A percentile compares a stretch with the other conserved stretches of the same genome.
phyloP scores from a whole-genome alignment of 2,329 filamentous ascomycete genomes.

The Cladosporium sp. region DNA sequence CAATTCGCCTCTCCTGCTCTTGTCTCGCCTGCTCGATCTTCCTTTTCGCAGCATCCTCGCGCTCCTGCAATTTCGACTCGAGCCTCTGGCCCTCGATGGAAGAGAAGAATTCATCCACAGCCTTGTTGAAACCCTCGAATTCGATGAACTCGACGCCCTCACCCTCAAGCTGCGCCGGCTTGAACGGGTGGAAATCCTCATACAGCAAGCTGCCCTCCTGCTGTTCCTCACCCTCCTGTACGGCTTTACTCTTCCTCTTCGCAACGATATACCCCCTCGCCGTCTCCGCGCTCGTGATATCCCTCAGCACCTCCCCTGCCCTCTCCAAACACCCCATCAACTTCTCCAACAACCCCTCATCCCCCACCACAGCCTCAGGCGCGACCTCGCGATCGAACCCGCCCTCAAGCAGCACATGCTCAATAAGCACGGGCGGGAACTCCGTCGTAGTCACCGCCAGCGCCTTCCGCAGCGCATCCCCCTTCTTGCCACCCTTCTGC shows the following conservation, averaged over 20 bases:
- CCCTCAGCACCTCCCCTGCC: constrained; percentile 67
- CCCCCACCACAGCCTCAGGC: constrained; percentile 68
- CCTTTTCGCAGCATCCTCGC: constrained; percentile 75
- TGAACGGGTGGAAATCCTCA: constrained; percentile 93
- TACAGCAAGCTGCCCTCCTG: constrained; percentile 62
- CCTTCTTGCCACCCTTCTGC: constrained; percentile 66
- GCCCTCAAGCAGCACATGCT: constrained; percentile 74
- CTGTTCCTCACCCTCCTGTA: constrained; percentile 37
- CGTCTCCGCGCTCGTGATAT: constrained; percentile 64
- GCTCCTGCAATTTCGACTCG: constrained; percentile 77
- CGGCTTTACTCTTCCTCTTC: constrained; percentile 48
- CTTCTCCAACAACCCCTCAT: constrained; percentile 62
- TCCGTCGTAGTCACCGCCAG: constrained; percentile 84
- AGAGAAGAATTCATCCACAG: constrained; percentile 95
- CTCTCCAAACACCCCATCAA: constrained; percentile 69
- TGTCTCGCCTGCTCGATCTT: constrained; percentile 82
- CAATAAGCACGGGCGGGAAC: constrained; percentile 81
- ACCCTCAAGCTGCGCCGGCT: constrained; percentile 74
- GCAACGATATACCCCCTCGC: constrained; percentile 88
- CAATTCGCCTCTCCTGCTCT: constrained; percentile 82
- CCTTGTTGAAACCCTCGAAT: constrained; percentile 85
- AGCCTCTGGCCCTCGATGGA: constrained; percentile 93
- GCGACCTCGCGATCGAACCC: constrained; percentile 68
- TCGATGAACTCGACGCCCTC: constrained; percentile 69
- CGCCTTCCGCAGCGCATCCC: constrained; percentile 75